These are phyloP conservation scores for Kingdonia uniflora DNA, from an alignment of 164 flowering plant genomes.

Conservation along the genomic window DNA sequence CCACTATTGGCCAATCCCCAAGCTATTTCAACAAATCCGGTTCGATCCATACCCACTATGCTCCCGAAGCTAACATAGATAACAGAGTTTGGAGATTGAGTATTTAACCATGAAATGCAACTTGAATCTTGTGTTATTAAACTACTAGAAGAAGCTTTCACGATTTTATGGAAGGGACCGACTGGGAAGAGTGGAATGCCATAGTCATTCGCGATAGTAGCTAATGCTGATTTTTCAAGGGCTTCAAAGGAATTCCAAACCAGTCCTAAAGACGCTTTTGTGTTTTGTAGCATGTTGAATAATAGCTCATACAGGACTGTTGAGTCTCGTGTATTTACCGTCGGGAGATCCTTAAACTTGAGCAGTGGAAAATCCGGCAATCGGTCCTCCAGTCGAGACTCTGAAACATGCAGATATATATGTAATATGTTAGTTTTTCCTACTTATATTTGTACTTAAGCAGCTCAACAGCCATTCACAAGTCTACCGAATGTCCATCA, in stretches of 20 bases:
- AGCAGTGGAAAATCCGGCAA: constrained; percentile 26
- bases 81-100: constrained; percentile 24
- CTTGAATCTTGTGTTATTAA: constrained; percentile 18
- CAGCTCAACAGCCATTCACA: too few relatives aligned
- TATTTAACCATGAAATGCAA: constrained; percentile 34
- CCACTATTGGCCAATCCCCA: constrained; percentile 30
- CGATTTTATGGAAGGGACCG: constrained; percentile 28
- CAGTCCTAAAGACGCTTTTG: constrained; percentile 20
- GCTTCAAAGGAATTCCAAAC: constrained; percentile 23
- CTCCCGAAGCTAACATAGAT: constrained; percentile 39
- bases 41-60: constrained; percentile 16
- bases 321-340: not conserved
- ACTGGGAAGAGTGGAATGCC: constrained; percentile 20
- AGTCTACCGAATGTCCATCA: too few relatives aligned
- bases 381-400: constrained; percentile 7
- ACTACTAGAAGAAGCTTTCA: constrained; percentile 17
- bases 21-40: constrained; percentile 23
- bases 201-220: constrained; percentile 5
- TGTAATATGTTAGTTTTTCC: too few relatives aligned
- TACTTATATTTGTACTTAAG: too few relatives aligned
- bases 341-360: constrained; percentile 28
- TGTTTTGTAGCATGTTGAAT: constrained; percentile 2
- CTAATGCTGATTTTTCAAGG: constrained; percentile 14
- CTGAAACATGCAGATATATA: constrained; percentile 5
- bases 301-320: constrained; percentile 4